Evolutionary conservation across 768 basidiomycete species (phyloP).

Genomic region (Psilocybe cyanescens): DNA sequence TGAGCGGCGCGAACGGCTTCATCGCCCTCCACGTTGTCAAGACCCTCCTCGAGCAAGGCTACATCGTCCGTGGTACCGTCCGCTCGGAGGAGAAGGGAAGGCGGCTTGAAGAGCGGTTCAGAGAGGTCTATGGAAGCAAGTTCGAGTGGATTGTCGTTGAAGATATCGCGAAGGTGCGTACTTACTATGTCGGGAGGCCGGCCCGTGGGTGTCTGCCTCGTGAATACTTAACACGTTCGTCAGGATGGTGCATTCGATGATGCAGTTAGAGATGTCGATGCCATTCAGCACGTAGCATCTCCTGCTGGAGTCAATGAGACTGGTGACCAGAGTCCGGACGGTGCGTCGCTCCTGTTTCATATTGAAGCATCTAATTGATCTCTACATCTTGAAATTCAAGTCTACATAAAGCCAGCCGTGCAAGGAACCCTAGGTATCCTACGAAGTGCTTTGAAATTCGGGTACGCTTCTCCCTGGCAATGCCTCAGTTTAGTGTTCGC

Average conservation of each 20-base stretch:
- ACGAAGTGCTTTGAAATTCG: constrained; percentile 43
- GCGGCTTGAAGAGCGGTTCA: constrained; percentile 57
- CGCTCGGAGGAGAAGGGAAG: constrained; percentile 61
- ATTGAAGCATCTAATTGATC: neutral
- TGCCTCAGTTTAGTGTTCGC: neutral
- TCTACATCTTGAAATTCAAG: constrained; percentile 29
- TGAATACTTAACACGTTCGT: too few relatives aligned
- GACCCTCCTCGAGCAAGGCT: constrained; percentile 61
- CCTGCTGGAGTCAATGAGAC: too few relatives aligned
- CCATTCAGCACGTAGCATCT: too few relatives aligned
- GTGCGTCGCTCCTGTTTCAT: constrained; percentile 13
- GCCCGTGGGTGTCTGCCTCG: constrained; percentile 23
- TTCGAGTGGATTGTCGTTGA: neutral
- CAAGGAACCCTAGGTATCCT: constrained; percentile 69
- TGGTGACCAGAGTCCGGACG: constrained; percentile 38
- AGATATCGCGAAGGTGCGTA: constrained; percentile 45
- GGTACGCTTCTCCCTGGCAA: neutral
- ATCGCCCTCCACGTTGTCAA: constrained; percentile 61
- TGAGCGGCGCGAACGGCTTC: constrained; percentile 65
- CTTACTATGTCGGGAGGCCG: too few relatives aligned
- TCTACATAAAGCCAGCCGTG: constrained; percentile 71
- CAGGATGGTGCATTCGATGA: too few relatives aligned
- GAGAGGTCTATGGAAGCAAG: constrained; percentile 36
- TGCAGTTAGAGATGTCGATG: too few relatives aligned
- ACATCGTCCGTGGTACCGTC: constrained; percentile 66